phyloP scores from a whole-genome alignment of 768 basidiomycete species.

The Xerocomus brunneocitrinus region DNA sequence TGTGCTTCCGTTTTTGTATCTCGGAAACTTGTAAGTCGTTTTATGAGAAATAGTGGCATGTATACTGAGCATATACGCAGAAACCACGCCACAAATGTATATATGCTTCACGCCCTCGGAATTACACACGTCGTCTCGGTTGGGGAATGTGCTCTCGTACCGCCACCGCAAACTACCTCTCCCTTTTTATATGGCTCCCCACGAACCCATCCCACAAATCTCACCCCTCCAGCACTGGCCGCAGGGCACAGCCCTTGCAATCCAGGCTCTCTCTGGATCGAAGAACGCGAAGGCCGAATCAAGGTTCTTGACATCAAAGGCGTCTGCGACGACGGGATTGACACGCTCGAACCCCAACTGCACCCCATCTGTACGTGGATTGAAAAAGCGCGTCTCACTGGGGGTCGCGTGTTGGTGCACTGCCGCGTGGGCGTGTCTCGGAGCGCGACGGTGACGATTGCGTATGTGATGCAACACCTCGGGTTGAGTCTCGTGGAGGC shows the following conservation, averaged over 20 bases:
- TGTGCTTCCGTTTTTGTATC: slow-evolving; percentile 87
- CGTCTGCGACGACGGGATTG: slow-evolving; percentile 94
- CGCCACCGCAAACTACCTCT: slow-evolving; percentile 48
- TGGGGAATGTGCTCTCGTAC: slow-evolving; percentile 88
- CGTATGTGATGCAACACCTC: slow-evolving; percentile 95
- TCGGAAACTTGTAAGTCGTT: slow-evolving; percentile 83
- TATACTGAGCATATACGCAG: slow-evolving; percentile 35
- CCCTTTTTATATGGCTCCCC: not conserved
- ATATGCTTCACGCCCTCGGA: slow-evolving; percentile 93
- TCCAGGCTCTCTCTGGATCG: slow-evolving; percentile 79
- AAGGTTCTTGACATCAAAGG: slow-evolving; percentile 90
- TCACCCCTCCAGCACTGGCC: slow-evolving; percentile 27
- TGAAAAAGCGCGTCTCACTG: slow-evolving; percentile 72
- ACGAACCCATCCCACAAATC: not conserved
- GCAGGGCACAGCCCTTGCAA: slow-evolving; percentile 44
- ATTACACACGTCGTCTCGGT: slow-evolving; percentile 98
- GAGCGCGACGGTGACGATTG: slow-evolving; percentile 93
- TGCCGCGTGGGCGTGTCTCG: slow-evolving; percentile 99
- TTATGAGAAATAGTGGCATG: not conserved
- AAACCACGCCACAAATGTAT: slow-evolving; percentile 90
- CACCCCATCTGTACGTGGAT: slow-evolving; percentile 92
- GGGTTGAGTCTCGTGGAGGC: slow-evolving; percentile 84
- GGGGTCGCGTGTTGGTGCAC: slow-evolving; percentile 91
- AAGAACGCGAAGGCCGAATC: slow-evolving; percentile 84
- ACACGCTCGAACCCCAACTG: slow-evolving; percentile 86